Base-by-base conservation (phyloP, 176 grass and related monocot genomes). In the Elaeis guineensis region DNA sequence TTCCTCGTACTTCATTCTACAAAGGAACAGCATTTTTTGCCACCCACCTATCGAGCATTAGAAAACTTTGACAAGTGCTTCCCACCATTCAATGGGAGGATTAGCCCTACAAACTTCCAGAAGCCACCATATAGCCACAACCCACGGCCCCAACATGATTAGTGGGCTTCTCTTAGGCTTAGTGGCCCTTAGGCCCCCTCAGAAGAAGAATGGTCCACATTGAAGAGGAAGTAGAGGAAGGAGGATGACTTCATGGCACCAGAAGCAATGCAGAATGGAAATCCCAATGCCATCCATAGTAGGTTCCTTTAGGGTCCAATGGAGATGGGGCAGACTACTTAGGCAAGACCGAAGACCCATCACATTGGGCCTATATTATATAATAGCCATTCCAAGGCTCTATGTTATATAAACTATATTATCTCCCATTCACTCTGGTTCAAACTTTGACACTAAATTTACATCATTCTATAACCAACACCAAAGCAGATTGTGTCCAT, bases 181-280 rank as follows among this genome's bases (percentile, higher is more conserved):
- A 49, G 62, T 55, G 59, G 59, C 19, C 69, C 69, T n/a, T 29
- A 57, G 9, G 49, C 17, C 49, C 70, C 57, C 3, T 16, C 11
- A 16, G 70, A 72, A 24, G 51, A 25, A 24, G 59, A 26, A 6
- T 5, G 49, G 0, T 72, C 70, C 12, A 63, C 59, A 16, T n/a
- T 72, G 62, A 77, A 82, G 67, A 76, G 79, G 56, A 82, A 82
- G 61, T 72, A 68, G 22, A 50, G 20, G 7, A 62, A 77, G 28
- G 67, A 82, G 62, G 73, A 82, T 63, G 72, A 82, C 21, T 71
- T 82, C 30, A 6, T 67, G 73, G 73, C 73, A 72, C 61, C 54
- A 68, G 22, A 57, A 72, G 62, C 79, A 22, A 53, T 77, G 50
- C 73, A 77, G 23, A 55, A 77, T 57, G 79, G 67, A 12, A 77